phyloP scores from a whole-genome alignment of 495 filamentous ascomycete species.

The Stereocaulon alpinum region DNA sequence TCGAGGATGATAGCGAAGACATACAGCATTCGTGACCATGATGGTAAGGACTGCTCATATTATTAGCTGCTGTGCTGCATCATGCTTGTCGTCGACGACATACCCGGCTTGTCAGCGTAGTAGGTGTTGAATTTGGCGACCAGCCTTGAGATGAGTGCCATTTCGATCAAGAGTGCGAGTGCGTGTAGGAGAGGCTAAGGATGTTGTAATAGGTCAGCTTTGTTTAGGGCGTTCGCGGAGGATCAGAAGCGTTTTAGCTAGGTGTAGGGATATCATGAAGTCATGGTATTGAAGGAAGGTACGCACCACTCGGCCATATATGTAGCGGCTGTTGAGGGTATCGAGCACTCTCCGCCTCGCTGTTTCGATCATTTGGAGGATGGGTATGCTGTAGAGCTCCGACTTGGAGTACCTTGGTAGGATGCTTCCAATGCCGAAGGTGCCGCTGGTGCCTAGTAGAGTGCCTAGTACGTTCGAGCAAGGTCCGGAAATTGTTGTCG shows the following conservation, averaged over 20 bases:
- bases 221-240: background rate
- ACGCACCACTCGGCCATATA: slow-evolving; percentile 72
- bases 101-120: slow-evolving; percentile 79
- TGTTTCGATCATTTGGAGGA: slow-evolving; percentile 33
- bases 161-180: slow-evolving; percentile 77
- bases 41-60: slow-evolving; percentile 69
- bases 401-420: background rate
- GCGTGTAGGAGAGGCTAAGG: slow-evolving; percentile 75
- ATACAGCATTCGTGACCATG: slow-evolving; percentile 94
- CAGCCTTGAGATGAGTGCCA: slow-evolving; percentile 71
- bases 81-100: slow-evolving; percentile 17
- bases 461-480: background rate
- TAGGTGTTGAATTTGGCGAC: slow-evolving; percentile 84
- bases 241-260: slow-evolving; percentile 6
- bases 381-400: background rate
- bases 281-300: slow-evolving; percentile 13
- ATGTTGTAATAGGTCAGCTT: slow-evolving; percentile 22
- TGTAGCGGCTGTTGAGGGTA: slow-evolving; percentile 64
- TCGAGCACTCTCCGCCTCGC: slow-evolving; percentile 52
- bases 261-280: background rate
- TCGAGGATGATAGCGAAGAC: slow-evolving; percentile 20
- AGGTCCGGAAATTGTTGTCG: background rate
- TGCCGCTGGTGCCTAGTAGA: background rate
- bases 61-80: slow-evolving; percentile 23
- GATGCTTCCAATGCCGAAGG: background rate